Percentiles rank a stretch among this genome's conserved stretches.
phyloP scores from a whole-genome alignment of 2,329 filamentous ascomycete species.

The Colletotrichum cuscutae region DNA sequence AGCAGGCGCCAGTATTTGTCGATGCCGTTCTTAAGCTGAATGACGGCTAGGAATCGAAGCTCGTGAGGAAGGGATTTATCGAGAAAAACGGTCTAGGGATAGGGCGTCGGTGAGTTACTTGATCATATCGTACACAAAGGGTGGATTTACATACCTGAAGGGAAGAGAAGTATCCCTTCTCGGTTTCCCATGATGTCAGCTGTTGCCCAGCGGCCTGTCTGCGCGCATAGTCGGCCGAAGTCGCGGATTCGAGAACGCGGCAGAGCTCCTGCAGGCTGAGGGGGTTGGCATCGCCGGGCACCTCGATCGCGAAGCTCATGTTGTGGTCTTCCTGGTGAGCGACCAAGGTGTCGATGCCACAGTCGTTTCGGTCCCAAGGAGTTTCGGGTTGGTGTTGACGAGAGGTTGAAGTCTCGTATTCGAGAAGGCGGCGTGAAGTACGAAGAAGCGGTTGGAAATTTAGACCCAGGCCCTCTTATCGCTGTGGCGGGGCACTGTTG shows the following conservation, averaged over 20 bases:
- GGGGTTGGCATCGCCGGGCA: slow-evolving; percentile 83
- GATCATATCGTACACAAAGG: not conserved
- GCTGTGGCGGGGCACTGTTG: slow-evolving; percentile 29
- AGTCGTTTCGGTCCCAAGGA: slow-evolving; percentile 12
- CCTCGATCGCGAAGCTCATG: slow-evolving; percentile 81
- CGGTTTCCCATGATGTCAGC: slow-evolving; percentile 76
- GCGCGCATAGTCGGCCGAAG: slow-evolving; percentile 69
- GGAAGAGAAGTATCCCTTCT: slow-evolving; percentile 72
- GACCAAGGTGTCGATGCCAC: slow-evolving; percentile 25
- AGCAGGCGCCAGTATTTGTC: slow-evolving; percentile 90
- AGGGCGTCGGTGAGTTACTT: slow-evolving; percentile 14
- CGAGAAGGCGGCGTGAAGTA: slow-evolving; percentile 10
- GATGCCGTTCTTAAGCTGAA: slow-evolving; percentile 96
- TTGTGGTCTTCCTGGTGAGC: slow-evolving; percentile 34
- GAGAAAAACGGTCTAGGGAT: slow-evolving; percentile 77
- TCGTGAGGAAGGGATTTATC: slow-evolving; percentile 81
- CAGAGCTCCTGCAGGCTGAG: slow-evolving; percentile 72
- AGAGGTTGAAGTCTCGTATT: slow-evolving; percentile 1
- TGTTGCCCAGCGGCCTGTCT: slow-evolving; percentile 77
- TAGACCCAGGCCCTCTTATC: slow-evolving; percentile 15
- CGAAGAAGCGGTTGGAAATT: slow-evolving; percentile 30
- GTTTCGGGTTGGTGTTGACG: not conserved
- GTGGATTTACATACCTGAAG: slow-evolving; percentile 67
- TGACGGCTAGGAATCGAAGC: slow-evolving; percentile 88
- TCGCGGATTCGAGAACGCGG: slow-evolving; percentile 71